A percentile compares a stretch with the other conserved stretches of the same genome.
Conservation (phyloP, 495 filamentous ascomycete species). For the Astrothelium macrocarpum region DNA sequence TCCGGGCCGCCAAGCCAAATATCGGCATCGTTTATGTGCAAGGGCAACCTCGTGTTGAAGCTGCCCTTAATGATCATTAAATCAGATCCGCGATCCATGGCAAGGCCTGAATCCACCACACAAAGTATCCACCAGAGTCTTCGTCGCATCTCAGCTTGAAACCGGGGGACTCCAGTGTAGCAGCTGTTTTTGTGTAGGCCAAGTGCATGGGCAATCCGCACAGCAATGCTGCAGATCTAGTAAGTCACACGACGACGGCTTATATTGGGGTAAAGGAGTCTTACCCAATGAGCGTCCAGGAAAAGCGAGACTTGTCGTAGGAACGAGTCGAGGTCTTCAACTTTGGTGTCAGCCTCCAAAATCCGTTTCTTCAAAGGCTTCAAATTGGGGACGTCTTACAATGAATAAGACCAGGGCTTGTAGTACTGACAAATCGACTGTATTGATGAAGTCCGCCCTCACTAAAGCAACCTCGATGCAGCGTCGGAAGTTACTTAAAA, state of each 20-base stretch:
- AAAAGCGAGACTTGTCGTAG: background rate
- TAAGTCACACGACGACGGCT: background rate
- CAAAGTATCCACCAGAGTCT: slow-evolving; percentile 11
- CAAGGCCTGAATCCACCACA: slow-evolving; percentile 2
- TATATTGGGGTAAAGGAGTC: background rate
- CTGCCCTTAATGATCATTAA: slow-evolving; percentile 2
- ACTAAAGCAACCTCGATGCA: slow-evolving; percentile 7
- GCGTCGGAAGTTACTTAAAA: background rate
- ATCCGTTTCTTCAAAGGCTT: background rate
- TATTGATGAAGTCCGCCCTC: slow-evolving; percentile 7
- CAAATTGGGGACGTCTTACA: slow-evolving; percentile 2
- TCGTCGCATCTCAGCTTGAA: slow-evolving; percentile 12
- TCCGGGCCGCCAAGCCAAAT: slow-evolving; percentile 6
- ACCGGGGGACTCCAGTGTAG: background rate
- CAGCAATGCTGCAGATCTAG: background rate
- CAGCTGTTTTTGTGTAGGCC: slow-evolving; percentile 6
- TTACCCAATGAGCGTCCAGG: background rate
- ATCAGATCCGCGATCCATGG: slow-evolving; percentile 8
- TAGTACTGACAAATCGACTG: background rate
- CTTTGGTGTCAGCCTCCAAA: background rate
- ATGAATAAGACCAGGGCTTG: slow-evolving; percentile 10
- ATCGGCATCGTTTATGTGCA: slow-evolving; percentile 13
- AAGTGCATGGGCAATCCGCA: slow-evolving; percentile 10
- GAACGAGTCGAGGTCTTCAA: background rate
- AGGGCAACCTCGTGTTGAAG: slow-evolving; percentile 7